Percentiles rank a stretch among this genome's conserved stretches.
Conservation (phyloP, 495 filamentous ascomycete genomes). For the Articulospora tetracladia region DNA sequence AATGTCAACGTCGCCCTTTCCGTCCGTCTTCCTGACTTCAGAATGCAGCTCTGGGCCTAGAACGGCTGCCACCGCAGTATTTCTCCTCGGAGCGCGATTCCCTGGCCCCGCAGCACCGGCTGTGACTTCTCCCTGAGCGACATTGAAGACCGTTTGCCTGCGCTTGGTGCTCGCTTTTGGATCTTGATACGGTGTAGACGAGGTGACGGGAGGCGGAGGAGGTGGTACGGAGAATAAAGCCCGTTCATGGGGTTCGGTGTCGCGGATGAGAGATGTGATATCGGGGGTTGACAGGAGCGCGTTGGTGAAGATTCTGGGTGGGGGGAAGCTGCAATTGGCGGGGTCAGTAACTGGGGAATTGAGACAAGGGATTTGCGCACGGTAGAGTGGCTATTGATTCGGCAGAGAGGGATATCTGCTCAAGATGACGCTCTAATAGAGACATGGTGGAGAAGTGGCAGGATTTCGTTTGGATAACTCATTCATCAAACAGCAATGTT, state of each 20-base stretch:
- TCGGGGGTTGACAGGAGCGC: slow-evolving; percentile 82
- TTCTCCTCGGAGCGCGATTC: slow-evolving; percentile 56
- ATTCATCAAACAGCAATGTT: background rate
- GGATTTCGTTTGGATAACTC: background rate
- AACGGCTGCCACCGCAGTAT: slow-evolving; percentile 87
- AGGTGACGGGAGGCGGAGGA: slow-evolving; percentile 43
- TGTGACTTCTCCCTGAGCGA: slow-evolving; percentile 49
- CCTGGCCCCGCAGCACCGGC: slow-evolving; percentile 31
- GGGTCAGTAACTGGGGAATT: slow-evolving; percentile 12
- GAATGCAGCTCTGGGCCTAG: slow-evolving; percentile 84
- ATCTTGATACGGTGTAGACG: slow-evolving; percentile 25
- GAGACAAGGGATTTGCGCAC: slow-evolving; percentile 42
- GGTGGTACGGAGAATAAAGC: slow-evolving; percentile 90
- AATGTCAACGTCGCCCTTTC: slow-evolving; percentile 73
- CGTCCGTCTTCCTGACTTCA: slow-evolving; percentile 59
- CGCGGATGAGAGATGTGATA: slow-evolving; percentile 90
- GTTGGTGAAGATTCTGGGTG: slow-evolving; percentile 94
- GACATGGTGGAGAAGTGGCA: slow-evolving; percentile 47
- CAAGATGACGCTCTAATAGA: slow-evolving; percentile 77
- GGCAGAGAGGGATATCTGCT: slow-evolving; percentile 84
- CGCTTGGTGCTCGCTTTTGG: slow-evolving; percentile 31
- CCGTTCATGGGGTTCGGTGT: slow-evolving; percentile 93
- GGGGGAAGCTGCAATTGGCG: slow-evolving; percentile 66
- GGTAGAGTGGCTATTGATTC: slow-evolving; percentile 79
- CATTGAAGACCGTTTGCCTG: slow-evolving; percentile 53